Base-by-base conservation (phyloP, 768 basidiomycete species). In the Naganishia vaughanmartiniae region DNA sequence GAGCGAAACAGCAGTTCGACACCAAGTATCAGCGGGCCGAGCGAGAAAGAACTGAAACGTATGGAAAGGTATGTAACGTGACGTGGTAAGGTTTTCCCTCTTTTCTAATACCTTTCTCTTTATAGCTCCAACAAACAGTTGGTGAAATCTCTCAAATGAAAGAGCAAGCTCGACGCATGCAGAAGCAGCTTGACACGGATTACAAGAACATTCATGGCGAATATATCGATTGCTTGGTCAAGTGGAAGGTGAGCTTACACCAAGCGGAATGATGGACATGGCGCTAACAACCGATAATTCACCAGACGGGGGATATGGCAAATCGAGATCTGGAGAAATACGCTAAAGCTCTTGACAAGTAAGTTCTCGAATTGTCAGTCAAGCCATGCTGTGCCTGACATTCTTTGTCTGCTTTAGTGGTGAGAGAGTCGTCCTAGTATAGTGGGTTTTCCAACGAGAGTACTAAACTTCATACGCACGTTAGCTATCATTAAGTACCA, bases 311-410 rank as follows among this genome's bases (percentile, higher is more conserved):
- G 36, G 94, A 98, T 81, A 92, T 97, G 89, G 93, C 95, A 7
- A 97, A 95, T 80, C 90, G 87, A 71, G 96, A 99, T 80, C 81
- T 99, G 66, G 95, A 99, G 83, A 98, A 98, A 83, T 97, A 98
- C 72, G 91, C 88, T 5, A 98, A 98, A 78, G 96, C 96, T 2
- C 83, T 99, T 57, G 96, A 99, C 83, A 95, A 90, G 95, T 97
- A 74, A 74, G 89, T 78, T 54, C 31, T 30, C 26, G 36, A 6
- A 21, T 33, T 30, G 15, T 19, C 28, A 15, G 63, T 21, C 14
- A 34, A 4, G 42, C 5, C 31, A 3, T 39, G n/a, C 39, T 17
- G 34, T n/a, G 57, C 11, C 30, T 30, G 19, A 19, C 28, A n/a
- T 24, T 17, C 17, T 24, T 34, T 19, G 24, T 58, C 39, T 17